Evolutionary conservation across 495 filamentous ascomycete genomes (phyloP).

Genomic region (Platismatia glauca): DNA sequence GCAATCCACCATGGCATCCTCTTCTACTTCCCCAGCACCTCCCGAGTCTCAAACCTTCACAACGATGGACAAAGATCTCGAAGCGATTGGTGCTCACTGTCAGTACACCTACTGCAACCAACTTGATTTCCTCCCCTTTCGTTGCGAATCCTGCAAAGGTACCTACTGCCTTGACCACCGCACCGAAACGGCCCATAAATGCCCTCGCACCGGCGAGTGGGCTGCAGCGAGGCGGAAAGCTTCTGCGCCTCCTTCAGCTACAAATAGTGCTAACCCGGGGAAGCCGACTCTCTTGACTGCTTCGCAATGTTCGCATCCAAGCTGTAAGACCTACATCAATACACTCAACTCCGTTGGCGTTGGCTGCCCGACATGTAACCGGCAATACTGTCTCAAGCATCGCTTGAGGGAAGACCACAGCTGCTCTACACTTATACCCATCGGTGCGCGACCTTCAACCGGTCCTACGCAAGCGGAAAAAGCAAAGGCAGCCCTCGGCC

Average conservation of each 20-base stretch:
- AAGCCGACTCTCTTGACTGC: constrained; percentile 53
- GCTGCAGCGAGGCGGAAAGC: constrained; percentile 34
- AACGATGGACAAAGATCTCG: constrained; percentile 60
- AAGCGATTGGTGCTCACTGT: constrained; percentile 83
- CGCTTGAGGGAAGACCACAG: constrained; percentile 81
- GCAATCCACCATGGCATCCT: constrained; percentile 19
- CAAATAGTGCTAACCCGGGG: constrained; percentile 18
- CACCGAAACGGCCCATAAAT: constrained; percentile 74
- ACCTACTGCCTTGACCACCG: constrained; percentile 95
- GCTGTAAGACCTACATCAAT: constrained; percentile 80
- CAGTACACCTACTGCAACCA: constrained; percentile 83
- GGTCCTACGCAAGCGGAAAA: constrained; percentile 41
- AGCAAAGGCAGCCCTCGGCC: constrained; percentile 51
- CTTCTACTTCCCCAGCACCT: constrained; percentile 10
- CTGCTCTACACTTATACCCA: constrained; percentile 60
- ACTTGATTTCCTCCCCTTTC: constrained; percentile 94
- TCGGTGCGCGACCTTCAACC: constrained; percentile 50
- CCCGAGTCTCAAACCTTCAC: constrained; percentile 38
- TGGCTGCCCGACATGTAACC: constrained; percentile 69
- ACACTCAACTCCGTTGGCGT: constrained; percentile 70
- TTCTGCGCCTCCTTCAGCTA: constrained; percentile 7
- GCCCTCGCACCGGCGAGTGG: constrained; percentile 78
- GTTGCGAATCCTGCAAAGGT: constrained; percentile 76
- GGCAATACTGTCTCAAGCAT: constrained; percentile 87
- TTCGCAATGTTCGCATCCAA: constrained; percentile 61